Base-by-base conservation (phyloP, 495 filamentous ascomycete genomes). In the Lasiosphaeria hispida region DNA sequence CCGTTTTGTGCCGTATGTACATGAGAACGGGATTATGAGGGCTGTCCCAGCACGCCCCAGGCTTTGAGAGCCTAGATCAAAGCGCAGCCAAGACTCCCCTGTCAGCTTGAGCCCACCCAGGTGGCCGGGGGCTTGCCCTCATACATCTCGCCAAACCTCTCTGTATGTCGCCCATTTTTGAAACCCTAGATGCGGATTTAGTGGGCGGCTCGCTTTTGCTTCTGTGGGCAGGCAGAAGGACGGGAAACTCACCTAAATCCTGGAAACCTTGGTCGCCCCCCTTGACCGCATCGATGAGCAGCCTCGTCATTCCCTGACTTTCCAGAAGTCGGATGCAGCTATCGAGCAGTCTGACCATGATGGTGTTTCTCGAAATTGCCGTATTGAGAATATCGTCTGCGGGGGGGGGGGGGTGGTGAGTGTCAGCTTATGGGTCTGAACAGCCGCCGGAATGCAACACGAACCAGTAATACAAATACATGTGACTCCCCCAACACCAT, bases 401-500 rank as follows among this genome's bases (percentile, higher is more conserved):
- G 19, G 14, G 13, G n/a, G 10, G n/a, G 53, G 19, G 23, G 8
- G 17, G 17, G 23, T 30, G 23, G 23, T 10, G 8, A 6, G 9
- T 33, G 45, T 62, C 33, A 58, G 55, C 41, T 13, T 14, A 45
- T 3, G 17, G 18, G 17, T 45, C 0, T 45, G 13, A 10, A 11
- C 13, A 13, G 15, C 34, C 15, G 15, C 34, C 15, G 42, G 37
- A 3, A 45, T 30, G n/a, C 10, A 13, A 55, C 61, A 73, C 66
- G 52, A 13, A 81, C 83, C 77, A 63, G 69, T 68, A 59, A 85
- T 79, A 65, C 83, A 83, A 39, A 87, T 72, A 60, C 84, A 87
- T 34, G 82, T 81, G 33, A 85, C 75, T 15, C 84, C 83, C 14
- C 83, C 84, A 49, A 84, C 75, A 58, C 82, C 77, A 36, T 73